Evolutionary conservation across 176 grass and related monocot species (phyloP).

Genomic region (Zoysia japonica): DNA sequence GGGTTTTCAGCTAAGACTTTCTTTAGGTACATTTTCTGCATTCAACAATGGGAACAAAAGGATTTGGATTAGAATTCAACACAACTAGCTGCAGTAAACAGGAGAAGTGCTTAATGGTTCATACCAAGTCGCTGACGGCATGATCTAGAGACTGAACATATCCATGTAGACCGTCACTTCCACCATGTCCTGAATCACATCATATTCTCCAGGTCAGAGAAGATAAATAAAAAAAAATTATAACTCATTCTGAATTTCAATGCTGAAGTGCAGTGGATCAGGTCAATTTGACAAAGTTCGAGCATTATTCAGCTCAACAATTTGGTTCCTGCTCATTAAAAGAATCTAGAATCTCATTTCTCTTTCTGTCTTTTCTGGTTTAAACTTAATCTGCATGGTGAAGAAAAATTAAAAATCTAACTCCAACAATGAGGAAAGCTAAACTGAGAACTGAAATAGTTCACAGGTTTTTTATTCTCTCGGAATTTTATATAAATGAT

Average conservation of each 20-base stretch:
- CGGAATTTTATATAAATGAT: not conserved
- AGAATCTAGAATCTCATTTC: not conserved
- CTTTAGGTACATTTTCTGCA: slow-evolving; percentile 84
- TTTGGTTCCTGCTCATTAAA: not conserved
- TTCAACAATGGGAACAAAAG: not conserved
- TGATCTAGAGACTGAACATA: slow-evolving; percentile 92
- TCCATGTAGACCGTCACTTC: slow-evolving; percentile 87
- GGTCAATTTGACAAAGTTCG: too few species aligned
- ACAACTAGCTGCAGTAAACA: not conserved
- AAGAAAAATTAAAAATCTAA: not conserved
- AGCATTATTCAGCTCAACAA: not conserved
- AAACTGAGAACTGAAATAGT: not conserved
- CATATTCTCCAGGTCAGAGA: slow-evolving; percentile 20
- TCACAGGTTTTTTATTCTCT: not conserved
- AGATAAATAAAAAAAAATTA: not conserved
- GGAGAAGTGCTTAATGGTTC: not conserved
- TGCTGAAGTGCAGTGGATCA: too few species aligned
- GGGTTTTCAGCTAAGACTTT: slow-evolving; percentile 68
- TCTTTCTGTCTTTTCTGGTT: not conserved
- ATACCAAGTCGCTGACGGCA: slow-evolving; percentile 79
- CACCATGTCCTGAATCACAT: slow-evolving; percentile 71
- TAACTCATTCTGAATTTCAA: not conserved
- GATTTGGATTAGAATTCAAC: slow-evolving; percentile 3
- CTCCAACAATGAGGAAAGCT: not conserved
- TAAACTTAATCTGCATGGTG: too few species aligned